phyloP scores from a whole-genome alignment of 805 yeast genomes.

The Myxozyma lipomycoides region DNA sequence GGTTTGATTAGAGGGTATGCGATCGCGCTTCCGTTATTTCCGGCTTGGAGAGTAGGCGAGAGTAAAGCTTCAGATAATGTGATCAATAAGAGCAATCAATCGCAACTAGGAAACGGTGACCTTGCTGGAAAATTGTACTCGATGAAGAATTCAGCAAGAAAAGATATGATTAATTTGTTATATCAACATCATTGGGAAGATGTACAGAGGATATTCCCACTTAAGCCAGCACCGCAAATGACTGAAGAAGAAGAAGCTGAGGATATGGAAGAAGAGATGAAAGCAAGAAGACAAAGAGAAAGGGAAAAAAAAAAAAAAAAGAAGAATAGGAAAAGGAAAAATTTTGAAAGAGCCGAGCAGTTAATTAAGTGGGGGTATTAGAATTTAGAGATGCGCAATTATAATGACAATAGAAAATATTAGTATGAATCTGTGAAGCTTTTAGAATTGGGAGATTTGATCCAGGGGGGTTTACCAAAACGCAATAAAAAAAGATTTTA shows the following conservation, averaged over 20 bases:
- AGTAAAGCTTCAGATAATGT: conserved; percentile 13
- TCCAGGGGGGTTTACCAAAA: no score
- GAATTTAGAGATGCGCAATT: no score
- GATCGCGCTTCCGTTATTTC: conserved; percentile 12
- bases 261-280: not conserved
- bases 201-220: not conserved
- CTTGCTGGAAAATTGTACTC: conserved; percentile 2
- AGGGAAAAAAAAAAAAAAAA: no score
- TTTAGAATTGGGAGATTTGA: no score
- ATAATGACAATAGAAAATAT: no score
- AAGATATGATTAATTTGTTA: conserved; percentile 2
- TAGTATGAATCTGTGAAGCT: no score
- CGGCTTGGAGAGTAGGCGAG: conserved; percentile 21
- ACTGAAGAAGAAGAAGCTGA: not conserved
- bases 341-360: no score
- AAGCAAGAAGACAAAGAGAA: not conserved
- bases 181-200: conserved; percentile 9
- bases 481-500: no score
- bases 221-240: not conserved
- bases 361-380: no score
- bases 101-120: conserved; percentile 4
- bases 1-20: conserved; percentile 16
- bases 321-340: no score
- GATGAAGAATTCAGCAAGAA: conserved; percentile 6
- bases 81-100: not conserved